phyloP scores from a whole-genome alignment of 2,329 filamentous ascomycete genomes.

The Scedosporium dehoogii region DNA sequence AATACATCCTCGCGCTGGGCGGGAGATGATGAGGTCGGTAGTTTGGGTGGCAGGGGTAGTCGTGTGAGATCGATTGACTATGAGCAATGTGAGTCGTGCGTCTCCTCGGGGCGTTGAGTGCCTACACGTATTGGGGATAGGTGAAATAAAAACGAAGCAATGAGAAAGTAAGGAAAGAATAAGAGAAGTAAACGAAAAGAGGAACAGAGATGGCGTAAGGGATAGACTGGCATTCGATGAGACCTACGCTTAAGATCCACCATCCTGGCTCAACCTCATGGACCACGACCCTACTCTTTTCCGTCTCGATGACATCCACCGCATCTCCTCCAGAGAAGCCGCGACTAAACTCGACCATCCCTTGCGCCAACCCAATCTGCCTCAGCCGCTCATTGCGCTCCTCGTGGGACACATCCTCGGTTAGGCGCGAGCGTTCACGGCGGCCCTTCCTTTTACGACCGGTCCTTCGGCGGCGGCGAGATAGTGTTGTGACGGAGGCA shows the following conservation, averaged over 20 bases:
- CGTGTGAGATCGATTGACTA: slow-evolving; percentile 76
- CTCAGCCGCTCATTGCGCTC: slow-evolving; percentile 78
- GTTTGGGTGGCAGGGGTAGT: slow-evolving; percentile 48
- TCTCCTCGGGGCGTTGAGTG: not conserved
- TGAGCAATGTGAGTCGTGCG: not conserved
- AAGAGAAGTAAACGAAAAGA: not conserved
- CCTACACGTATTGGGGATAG: not conserved
- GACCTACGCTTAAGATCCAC: slow-evolving; percentile 84
- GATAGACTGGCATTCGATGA: not conserved
- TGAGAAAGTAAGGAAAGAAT: not conserved
- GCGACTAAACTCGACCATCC: slow-evolving; percentile 87
- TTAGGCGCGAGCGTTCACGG: slow-evolving; percentile 24
- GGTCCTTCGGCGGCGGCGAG: slow-evolving; percentile 22
- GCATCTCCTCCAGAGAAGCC: slow-evolving; percentile 71
- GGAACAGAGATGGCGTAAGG: too few species aligned
- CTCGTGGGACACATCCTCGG: slow-evolving; percentile 41
- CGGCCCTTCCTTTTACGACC: slow-evolving; percentile 24
- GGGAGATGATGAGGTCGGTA: slow-evolving; percentile 30
- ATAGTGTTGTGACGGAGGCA: slow-evolving; percentile 48
- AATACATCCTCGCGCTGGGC: slow-evolving; percentile 34
- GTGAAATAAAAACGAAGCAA: not conserved
- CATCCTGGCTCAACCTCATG: slow-evolving; percentile 83
- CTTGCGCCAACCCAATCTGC: slow-evolving; percentile 92
- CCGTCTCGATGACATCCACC: slow-evolving; percentile 82
- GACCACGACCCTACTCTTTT: slow-evolving; percentile 74